Percentiles rank a stretch among this genome's conserved stretches.
Evolutionary conservation across 495 filamentous ascomycete species (phyloP).

Genomic region (Choiromyces venosus): DNA sequence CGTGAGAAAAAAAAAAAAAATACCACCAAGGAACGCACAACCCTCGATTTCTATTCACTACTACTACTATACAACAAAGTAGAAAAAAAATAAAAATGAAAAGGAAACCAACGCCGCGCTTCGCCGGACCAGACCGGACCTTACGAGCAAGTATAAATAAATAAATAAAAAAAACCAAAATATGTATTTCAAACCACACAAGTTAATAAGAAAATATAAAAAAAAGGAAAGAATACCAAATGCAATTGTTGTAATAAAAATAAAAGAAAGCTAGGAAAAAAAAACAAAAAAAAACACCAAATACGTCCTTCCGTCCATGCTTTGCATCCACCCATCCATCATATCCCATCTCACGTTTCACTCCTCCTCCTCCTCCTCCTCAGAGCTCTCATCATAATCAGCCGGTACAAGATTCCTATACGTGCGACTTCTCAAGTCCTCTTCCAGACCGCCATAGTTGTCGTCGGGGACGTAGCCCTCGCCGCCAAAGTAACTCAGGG

Average conservation of each 20-base stretch:
- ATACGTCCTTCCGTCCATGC: neutral
- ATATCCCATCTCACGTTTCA: neutral
- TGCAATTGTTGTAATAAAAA: neutral
- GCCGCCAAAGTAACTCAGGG: conserved; percentile 78
- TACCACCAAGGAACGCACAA: too few species aligned
- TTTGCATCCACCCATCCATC: neutral
- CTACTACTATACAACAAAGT: neutral
- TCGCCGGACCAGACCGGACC: neutral
- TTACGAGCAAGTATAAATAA: neutral
- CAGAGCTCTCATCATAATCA: conserved; percentile 25
- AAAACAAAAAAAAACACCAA: neutral
- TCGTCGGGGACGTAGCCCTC: conserved; percentile 78
- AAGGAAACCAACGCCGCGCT: neutral
- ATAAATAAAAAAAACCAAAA: neutral
- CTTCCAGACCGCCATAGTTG: conserved; percentile 70
- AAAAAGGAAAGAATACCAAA: neutral
- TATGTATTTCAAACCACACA: neutral
- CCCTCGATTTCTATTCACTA: neutral
- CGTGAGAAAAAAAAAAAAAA: too few species aligned
- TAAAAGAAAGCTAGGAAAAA: neutral
- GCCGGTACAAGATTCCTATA: conserved; percentile 17
- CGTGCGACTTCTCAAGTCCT: conserved; percentile 56
- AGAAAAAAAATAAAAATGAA: too few species aligned
- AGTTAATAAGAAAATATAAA: neutral
- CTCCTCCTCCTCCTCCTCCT: conserved; percentile 26